A percentile compares a stretch with the other conserved stretches of the same genome.
phyloP scores from a whole-genome alignment of 805 yeast genomes.

The Wickerhamomyces sydowiorum region DNA sequence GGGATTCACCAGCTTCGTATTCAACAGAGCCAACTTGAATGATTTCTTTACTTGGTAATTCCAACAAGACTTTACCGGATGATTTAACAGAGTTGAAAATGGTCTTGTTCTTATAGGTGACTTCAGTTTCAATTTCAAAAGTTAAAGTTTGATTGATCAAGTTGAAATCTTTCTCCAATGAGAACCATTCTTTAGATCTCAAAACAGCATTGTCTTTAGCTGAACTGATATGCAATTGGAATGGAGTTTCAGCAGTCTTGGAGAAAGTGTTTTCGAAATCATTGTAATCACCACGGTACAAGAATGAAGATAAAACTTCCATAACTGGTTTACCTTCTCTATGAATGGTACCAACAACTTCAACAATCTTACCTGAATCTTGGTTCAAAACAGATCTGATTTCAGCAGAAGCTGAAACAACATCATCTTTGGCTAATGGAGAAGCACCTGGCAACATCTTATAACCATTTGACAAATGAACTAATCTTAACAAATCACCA shows the following conservation, averaged over 20 bases:
- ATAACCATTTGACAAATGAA: constrained; percentile 93
- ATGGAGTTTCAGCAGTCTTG: constrained; percentile 81
- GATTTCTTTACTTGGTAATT: constrained; percentile 87
- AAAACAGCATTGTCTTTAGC: constrained; percentile 90
- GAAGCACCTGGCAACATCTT: constrained; percentile 87
- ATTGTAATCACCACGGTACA: constrained; percentile 87
- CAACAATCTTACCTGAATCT: constrained; percentile 91
- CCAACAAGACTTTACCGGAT: constrained; percentile 77
- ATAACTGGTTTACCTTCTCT: constrained; percentile 76
- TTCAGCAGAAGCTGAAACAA: constrained; percentile 75
- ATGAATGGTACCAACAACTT: constrained; percentile 83
- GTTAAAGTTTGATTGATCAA: constrained; percentile 75
- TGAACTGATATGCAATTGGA: constrained; percentile 64
- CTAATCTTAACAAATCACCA: constrained; percentile 91
- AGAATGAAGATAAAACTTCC: constrained; percentile 93
- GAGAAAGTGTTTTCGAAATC: constrained; percentile 93
- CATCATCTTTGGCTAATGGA: constrained; percentile 85
- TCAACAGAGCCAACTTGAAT: constrained; percentile 77
- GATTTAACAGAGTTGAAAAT: constrained; percentile 79
- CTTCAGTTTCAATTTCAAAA: constrained; percentile 83
- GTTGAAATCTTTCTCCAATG: constrained; percentile 64
- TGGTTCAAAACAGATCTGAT: constrained; percentile 87
- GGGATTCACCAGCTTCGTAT: constrained; percentile 87
- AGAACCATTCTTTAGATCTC: constrained; percentile 97
- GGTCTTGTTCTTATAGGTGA: constrained; percentile 69